Evolutionary conservation across 805 yeast species (phyloP).

Genomic region (Zygoascus ofunaensis): DNA sequence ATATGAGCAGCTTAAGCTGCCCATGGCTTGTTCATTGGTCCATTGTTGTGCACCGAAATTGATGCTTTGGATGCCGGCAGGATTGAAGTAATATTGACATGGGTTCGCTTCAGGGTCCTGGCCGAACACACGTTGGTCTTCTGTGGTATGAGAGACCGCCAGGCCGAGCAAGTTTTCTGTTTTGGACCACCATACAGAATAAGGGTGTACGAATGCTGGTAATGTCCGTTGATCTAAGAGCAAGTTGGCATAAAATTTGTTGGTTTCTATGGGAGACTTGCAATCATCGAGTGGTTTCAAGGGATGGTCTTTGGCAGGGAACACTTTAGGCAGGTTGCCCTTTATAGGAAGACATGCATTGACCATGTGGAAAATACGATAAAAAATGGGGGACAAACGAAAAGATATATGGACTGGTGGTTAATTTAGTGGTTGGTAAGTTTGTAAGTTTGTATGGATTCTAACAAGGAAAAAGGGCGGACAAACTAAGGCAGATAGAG

Average conservation of each 20-base stretch:
- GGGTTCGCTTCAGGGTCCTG: constrained; percentile 47
- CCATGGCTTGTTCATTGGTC: constrained; percentile 4
- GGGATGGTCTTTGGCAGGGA: constrained; percentile 11
- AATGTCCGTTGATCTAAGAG: constrained; percentile 55
- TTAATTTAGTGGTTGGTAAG: too few relatives aligned
- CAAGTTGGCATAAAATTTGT: constrained; percentile 70
- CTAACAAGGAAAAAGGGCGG: too few relatives aligned
- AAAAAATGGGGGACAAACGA: too few relatives aligned
- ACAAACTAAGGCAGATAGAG: too few relatives aligned
- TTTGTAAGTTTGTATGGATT: too few relatives aligned
- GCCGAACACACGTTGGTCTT: constrained; percentile 57
- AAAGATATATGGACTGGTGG: too few relatives aligned
- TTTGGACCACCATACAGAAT: constrained; percentile 58
- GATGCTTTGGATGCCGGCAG: constrained; percentile 41
- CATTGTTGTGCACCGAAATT: constrained; percentile 31
- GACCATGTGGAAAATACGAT: constrained; percentile 5
- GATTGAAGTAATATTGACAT: constrained; percentile 38
- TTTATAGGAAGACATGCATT: background rate
- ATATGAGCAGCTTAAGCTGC: constrained; percentile 18
- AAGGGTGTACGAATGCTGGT: constrained; percentile 79
- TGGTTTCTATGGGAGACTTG: constrained; percentile 51
- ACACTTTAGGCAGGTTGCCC: constrained; percentile 7
- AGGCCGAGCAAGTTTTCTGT: constrained; percentile 45
- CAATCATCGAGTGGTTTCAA: constrained; percentile 8
- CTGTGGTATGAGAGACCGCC: constrained; percentile 56